A percentile compares a stretch with the other conserved stretches of the same genome.
Conservation (phyloP, 2,329 filamentous ascomycete genomes). For the Delphinella strobiligena region DNA sequence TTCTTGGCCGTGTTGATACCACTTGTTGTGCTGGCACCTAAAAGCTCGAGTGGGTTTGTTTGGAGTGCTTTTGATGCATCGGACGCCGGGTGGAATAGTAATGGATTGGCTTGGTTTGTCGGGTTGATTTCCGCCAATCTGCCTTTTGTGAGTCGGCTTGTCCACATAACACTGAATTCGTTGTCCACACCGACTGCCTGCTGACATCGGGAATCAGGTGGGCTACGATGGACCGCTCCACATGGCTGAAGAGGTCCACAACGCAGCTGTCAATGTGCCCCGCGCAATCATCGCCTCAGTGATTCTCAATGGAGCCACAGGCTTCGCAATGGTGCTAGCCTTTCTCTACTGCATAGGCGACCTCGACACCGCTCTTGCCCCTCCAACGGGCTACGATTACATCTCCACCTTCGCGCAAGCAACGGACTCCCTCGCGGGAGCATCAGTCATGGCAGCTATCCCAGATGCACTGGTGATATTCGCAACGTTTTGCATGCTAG, state of each 20-base stretch:
- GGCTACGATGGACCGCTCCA: neutral
- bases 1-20: conserved; percentile 11
- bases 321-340: conserved; percentile 33
- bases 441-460: conserved; percentile 35
- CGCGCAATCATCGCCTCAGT: conserved; percentile 36
- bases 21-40: conserved; percentile 18
- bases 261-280: conserved; percentile 36
- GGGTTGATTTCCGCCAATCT: conserved; percentile 24
- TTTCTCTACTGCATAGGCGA: conserved; percentile 33
- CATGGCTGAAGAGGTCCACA: conserved; percentile 39
- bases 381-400: conserved; percentile 36
- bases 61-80: conserved; percentile 19
- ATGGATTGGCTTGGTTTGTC: conserved; percentile 22
- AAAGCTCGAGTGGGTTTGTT: conserved; percentile 16
- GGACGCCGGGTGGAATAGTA: conserved; percentile 21
- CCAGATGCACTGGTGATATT: conserved; percentile 29
- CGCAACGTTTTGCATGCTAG: conserved; percentile 28
- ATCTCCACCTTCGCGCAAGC: conserved; percentile 39
- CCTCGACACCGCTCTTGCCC: conserved; percentile 27
- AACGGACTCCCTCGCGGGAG: conserved; percentile 29
- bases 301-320: conserved; percentile 35
- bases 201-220: too few relatives aligned
- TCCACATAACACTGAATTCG: neutral
- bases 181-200: neutral
- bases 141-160: too few relatives aligned